A percentile compares a stretch with the other conserved stretches of the same genome.
Conservation (phyloP, 2,329 filamentous ascomycete genomes). For the Diaporthe helianthi region DNA sequence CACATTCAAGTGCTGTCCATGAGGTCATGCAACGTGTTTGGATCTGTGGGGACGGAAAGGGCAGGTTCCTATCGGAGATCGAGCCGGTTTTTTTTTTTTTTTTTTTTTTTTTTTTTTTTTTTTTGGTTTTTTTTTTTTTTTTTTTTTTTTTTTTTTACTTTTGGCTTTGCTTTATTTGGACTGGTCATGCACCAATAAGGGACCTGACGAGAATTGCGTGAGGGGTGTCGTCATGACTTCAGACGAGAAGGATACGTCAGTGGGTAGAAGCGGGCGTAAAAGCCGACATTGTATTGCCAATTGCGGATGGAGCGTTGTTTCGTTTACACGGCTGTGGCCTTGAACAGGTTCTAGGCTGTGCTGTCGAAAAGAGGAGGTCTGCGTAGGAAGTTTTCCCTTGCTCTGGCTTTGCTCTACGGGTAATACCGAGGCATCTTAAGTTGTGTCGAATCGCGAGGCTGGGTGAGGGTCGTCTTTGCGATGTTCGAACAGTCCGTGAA, state of each 20-base stretch:
- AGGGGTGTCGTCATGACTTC: not conserved
- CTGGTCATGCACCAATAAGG: constrained; percentile 3
- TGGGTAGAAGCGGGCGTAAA: not conserved
- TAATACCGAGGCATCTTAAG: not conserved
- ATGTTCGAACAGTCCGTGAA: not conserved
- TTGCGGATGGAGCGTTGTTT: constrained; percentile 16
- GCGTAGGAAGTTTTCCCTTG: not conserved
- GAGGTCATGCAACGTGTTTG: not conserved
- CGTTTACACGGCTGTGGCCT: not conserved
- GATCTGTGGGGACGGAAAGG: not conserved
- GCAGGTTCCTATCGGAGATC: constrained; percentile 9
- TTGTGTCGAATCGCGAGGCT: constrained; percentile 14
- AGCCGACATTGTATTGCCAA: not conserved
- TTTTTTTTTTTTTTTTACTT: not conserved
- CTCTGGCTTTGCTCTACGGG: not conserved
- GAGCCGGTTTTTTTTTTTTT: no score
- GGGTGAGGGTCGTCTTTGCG: constrained; percentile 7
- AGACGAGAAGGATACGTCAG: constrained; percentile 14
- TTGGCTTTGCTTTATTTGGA: not conserved
- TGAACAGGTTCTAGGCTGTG: constrained; percentile 13
- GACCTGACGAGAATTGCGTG: not conserved
- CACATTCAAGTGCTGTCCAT: not conserved
- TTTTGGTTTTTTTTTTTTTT: not conserved
- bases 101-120: no score
- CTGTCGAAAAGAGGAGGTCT: not conserved